These are phyloP conservation scores for Fusarium dlaminii DNA, from an alignment of 2,329 filamentous ascomycete genomes.

Conservation along the genomic window DNA sequence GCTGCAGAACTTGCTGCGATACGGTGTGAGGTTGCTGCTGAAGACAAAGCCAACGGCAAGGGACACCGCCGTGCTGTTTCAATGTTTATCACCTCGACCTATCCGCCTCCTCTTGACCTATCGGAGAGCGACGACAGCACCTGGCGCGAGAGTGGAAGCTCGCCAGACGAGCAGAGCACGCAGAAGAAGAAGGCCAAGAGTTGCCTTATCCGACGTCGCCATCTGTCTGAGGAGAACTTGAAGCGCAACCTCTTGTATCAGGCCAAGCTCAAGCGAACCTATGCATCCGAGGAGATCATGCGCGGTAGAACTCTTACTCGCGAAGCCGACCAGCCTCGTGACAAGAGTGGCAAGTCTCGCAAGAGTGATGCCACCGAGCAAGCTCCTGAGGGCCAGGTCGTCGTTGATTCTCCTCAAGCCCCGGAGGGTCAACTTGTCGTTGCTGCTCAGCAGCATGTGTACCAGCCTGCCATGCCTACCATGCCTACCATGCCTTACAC, in stretches of 20 bases:
- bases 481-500: not conserved
- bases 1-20: conserved; percentile 14
- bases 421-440: not conserved
- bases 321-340: not conserved
- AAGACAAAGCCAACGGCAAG: not conserved
- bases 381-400: not conserved
- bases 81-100: not conserved
- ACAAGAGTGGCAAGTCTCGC: not conserved
- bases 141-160: conserved; percentile 2
- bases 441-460: not conserved
- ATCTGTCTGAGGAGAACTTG: conserved; percentile 19
- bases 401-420: not conserved
- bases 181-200: not conserved
- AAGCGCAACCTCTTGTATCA: conserved; percentile 15
- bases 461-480: not conserved
- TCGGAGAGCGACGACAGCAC: conserved; percentile 12
- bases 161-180: conserved; percentile 2
- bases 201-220: not conserved
- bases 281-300: conserved; percentile 3
- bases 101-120: not conserved
- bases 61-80: conserved; percentile 11
- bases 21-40: conserved; percentile 6
- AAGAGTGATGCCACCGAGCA: conserved; percentile 10
- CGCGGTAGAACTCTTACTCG: not conserved
- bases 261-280: not conserved